Percentiles rank a stretch among this genome's conserved stretches.
phyloP scores from a whole-genome alignment of 1,284 basidiomycete species.

The Phlebopus sp. region DNA sequence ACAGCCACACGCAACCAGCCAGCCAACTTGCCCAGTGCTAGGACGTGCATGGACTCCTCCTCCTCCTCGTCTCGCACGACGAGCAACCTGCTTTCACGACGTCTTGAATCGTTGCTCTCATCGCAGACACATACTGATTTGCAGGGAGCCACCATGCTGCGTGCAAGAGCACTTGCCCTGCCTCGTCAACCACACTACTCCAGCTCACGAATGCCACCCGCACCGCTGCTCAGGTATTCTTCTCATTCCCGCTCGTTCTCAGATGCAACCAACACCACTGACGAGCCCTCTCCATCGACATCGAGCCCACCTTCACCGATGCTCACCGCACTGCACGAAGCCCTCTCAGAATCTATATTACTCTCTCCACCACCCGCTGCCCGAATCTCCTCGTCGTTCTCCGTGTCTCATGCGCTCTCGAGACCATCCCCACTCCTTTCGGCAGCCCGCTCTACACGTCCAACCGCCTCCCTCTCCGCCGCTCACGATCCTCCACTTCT shows the following conservation, averaged over 20 bases:
- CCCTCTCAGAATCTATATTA: constrained; percentile 41
- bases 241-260: constrained; percentile 19
- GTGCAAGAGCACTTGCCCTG: constrained; percentile 11
- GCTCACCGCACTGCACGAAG: constrained; percentile 33
- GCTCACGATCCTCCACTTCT: constrained; percentile 6
- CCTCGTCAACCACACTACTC: constrained; percentile 18
- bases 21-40: constrained; percentile 39
- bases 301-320: constrained; percentile 33
- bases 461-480: too few species aligned
- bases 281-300: constrained; percentile 28
- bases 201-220: constrained; percentile 7
- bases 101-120: constrained; percentile 10
- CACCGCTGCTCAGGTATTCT: constrained; percentile 27
- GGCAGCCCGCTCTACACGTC: constrained; percentile 58
- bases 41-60: constrained; percentile 20
- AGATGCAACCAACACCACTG: constrained; percentile 8
- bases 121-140: background rate
- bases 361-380: constrained; percentile 45
- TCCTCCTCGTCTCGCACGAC: constrained; percentile 10
- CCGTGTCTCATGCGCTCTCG: constrained; percentile 31
- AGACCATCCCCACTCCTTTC: constrained; percentile 59
- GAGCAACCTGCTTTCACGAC: constrained; percentile 1
- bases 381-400: constrained; percentile 41
- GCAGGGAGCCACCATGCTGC: background rate
- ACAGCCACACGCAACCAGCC: constrained; percentile 32